Conservation (phyloP, 495 filamentous ascomycete species). For the Pseudotulostoma volvatum region DNA sequence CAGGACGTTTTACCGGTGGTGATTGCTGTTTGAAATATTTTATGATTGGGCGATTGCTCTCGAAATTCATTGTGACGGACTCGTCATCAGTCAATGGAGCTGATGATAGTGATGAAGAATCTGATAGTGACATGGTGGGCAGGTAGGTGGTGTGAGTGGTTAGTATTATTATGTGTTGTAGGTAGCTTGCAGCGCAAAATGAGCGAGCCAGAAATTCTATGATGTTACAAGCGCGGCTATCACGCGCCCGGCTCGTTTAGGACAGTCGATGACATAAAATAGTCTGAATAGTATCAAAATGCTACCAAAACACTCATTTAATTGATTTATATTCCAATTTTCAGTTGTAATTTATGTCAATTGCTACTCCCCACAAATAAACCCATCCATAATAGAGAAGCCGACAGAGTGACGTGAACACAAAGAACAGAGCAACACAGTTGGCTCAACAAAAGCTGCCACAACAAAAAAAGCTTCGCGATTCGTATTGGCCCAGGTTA, state of each 20-base stretch:
- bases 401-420: background rate
- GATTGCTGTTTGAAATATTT: slow-evolving; percentile 35
- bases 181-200: background rate
- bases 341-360: background rate
- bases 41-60: slow-evolving; percentile 27
- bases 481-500: too few species aligned
- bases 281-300: background rate
- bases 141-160: slow-evolving; percentile 9
- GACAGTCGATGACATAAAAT: slow-evolving; percentile 1
- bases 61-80: slow-evolving; percentile 21
- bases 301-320: background rate
- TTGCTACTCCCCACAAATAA: background rate
- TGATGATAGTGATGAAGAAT: slow-evolving; percentile 42
- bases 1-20: slow-evolving; percentile 54
- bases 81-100: slow-evolving; percentile 42
- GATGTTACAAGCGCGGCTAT: slow-evolving; percentile 4
- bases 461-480: too few species aligned
- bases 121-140: slow-evolving; percentile 34
- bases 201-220: slow-evolving; percentile 3
- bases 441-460: too few species aligned
- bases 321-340: background rate
- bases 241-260: slow-evolving; percentile 4
- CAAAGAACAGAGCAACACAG: too few species aligned
- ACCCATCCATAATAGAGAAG: background rate
- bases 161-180: slow-evolving; percentile 9